Conservation (phyloP, 345 rosid genomes). For the Lumnitzera littorea region DNA sequence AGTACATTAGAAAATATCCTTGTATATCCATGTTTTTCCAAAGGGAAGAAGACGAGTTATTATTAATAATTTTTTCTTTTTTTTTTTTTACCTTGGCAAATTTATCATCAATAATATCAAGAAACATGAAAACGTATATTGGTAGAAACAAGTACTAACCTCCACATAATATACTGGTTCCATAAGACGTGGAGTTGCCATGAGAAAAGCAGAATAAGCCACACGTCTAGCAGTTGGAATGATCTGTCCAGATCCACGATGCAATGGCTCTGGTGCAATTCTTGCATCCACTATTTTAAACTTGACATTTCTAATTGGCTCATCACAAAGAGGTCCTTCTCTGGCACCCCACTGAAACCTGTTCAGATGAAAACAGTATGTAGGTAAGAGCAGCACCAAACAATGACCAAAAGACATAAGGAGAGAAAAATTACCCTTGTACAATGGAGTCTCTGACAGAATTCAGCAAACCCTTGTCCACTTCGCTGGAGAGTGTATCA, state of each 20-base stretch:
- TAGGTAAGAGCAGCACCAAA: constrained; percentile 8
- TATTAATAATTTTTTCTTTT: too few species aligned
- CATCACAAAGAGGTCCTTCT: constrained; percentile 98
- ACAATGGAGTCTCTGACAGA: constrained; percentile 93
- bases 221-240: constrained; percentile 97
- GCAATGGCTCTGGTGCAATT: constrained; percentile 84
- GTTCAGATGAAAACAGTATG: constrained; percentile 11
- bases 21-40: too few species aligned
- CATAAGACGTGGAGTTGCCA: constrained; percentile 98
- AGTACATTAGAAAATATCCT: too few species aligned
- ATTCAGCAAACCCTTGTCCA: constrained; percentile 73
- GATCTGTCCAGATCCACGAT: constrained; percentile 97
- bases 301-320: constrained; percentile 93
- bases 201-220: constrained; percentile 84
- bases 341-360: constrained; percentile 99
- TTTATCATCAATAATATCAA: too few species aligned
- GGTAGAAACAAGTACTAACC: constrained; percentile 29
- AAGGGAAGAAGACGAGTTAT: too few species aligned
- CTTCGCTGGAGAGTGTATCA: constrained; percentile 93
- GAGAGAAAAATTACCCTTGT: constrained; percentile 58
- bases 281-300: constrained; percentile 96
- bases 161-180: constrained; percentile 99
- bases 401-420: constrained; percentile 1
- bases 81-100: too few species aligned
- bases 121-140: too few species aligned